Base-by-base conservation (phyloP, 75 land plant genomes). In the Gnetum montanum region DNA sequence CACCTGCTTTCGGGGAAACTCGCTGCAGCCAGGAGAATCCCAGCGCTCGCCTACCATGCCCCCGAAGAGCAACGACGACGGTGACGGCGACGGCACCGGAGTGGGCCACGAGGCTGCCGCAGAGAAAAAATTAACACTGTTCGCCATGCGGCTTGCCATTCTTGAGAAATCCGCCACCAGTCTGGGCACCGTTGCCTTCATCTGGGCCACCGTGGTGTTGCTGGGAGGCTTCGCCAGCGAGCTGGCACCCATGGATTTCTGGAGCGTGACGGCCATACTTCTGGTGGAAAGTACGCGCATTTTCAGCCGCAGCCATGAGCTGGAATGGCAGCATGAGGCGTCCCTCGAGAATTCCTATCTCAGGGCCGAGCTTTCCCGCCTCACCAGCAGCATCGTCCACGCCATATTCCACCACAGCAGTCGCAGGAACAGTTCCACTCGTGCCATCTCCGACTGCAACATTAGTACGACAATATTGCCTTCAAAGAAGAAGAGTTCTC, bases 161-260 rank as follows among this genome's bases (percentile, higher is more conserved):
- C 65, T 92, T 7, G 97, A 92, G 61, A 92, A 81, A 61, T 25
- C 74, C 0, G 89, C 97, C 8, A 78, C 74, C 31, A 60, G 75
- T 5, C 67, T 85, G 3, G 97, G 97, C 16, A 62, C 80, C 1
- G 73, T 92, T 3, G 79, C 79, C 0, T 92, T 92, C 67, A 67
- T 92, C 51, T 92, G 97, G 97, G 97, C 97, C 1, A 92, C 95
- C 0, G 89, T 88, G 3, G 90, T 92, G 28, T 78, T 92, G 20
- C 81, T 92, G 3, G 97, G 97, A 6, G 97, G 97, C 6, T 88
- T 92, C 26, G 81, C 83, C 28, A 53, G 63, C 20, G 66, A 63
- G n/a, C 27, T 92, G 10, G 73, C 64, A 10, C 53, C 19, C 31
- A 62, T 54, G 0, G 97, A 92, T 57, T 92, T 92, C 70, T 88